phyloP scores from a whole-genome alignment of 2,329 filamentous ascomycete species.

The Chaetomiaceae sp. region DNA sequence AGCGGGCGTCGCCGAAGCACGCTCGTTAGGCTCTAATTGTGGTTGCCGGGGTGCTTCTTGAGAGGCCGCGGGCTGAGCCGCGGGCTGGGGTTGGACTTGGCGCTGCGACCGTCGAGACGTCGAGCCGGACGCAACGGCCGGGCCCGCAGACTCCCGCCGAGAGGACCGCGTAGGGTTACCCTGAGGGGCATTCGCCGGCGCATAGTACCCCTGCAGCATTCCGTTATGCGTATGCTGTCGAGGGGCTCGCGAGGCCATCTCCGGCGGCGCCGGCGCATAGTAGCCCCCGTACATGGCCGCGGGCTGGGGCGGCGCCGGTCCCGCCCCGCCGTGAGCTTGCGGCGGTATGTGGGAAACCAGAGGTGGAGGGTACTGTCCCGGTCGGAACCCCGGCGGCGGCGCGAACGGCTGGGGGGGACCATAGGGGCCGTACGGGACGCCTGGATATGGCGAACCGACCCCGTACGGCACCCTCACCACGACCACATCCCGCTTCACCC shows the following conservation, averaged over 20 bases:
- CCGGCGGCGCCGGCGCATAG: slow-evolving; percentile 13
- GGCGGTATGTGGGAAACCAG: not conserved
- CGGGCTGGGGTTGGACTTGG: not conserved
- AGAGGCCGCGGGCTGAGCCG: not conserved
- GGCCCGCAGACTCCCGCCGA: not conserved
- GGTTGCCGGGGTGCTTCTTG: not conserved
- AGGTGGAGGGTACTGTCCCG: not conserved
- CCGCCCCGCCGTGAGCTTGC: not conserved
- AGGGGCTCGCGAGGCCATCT: not conserved
- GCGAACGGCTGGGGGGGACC: not conserved
- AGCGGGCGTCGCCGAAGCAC: not conserved
- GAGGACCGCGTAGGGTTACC: not conserved
- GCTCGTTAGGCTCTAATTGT: not conserved
- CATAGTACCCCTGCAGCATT: slow-evolving; percentile 8
- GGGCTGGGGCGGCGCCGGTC: slow-evolving; percentile 1
- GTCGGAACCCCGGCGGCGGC: not conserved
- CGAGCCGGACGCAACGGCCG: not conserved
- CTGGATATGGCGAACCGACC: not conserved
- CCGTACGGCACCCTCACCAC: slow-evolving; percentile 8
- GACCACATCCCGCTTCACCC: slow-evolving; percentile 1
- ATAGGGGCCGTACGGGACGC: not conserved
- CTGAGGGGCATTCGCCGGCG: not conserved
- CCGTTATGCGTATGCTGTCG: not conserved
- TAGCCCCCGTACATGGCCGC: slow-evolving; percentile 13
- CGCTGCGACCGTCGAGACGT: slow-evolving; percentile 3